A percentile compares a stretch with the other conserved stretches of the same genome.
These are phyloP conservation scores for Blastobotrys terrestris DNA, from an alignment of 805 yeast species.

Conservation along the genomic window DNA sequence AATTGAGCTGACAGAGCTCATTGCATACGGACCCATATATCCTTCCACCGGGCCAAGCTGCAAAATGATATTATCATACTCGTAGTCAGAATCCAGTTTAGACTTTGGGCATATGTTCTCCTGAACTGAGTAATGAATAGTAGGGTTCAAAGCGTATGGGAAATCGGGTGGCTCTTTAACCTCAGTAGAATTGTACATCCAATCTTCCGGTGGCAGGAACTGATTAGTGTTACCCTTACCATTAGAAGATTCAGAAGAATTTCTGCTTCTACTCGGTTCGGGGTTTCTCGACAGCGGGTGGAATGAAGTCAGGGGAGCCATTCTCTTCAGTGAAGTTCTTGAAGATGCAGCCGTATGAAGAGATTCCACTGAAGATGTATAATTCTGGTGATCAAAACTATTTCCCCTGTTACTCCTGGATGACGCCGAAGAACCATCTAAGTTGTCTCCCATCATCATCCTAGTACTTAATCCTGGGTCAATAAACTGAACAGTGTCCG, in stretches of 20 bases:
- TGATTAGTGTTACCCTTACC: neutral
- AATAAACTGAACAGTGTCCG: constrained; percentile 41
- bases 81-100: constrained; percentile 34
- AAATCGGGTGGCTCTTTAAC: neutral
- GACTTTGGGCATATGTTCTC: constrained; percentile 11
- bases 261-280: neutral
- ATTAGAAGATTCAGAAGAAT: neutral
- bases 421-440: neutral
- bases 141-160: constrained; percentile 14
- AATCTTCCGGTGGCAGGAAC: constrained; percentile 18
- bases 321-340: neutral
- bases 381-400: neutral
- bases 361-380: neutral
- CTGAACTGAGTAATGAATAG: constrained; percentile 9
- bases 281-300: neutral
- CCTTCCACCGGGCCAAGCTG: constrained; percentile 49
- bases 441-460: constrained; percentile 7
- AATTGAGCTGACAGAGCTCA: constrained; percentile 37
- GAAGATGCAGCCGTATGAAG: neutral
- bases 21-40: constrained; percentile 40
- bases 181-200: constrained; percentile 9
- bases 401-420: neutral
- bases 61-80: constrained; percentile 49
- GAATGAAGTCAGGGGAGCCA: neutral
- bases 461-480: constrained; percentile 17